Evolutionary conservation across 257 asterid species (phyloP).

Genomic region (Galeopsis tetrahit): DNA sequence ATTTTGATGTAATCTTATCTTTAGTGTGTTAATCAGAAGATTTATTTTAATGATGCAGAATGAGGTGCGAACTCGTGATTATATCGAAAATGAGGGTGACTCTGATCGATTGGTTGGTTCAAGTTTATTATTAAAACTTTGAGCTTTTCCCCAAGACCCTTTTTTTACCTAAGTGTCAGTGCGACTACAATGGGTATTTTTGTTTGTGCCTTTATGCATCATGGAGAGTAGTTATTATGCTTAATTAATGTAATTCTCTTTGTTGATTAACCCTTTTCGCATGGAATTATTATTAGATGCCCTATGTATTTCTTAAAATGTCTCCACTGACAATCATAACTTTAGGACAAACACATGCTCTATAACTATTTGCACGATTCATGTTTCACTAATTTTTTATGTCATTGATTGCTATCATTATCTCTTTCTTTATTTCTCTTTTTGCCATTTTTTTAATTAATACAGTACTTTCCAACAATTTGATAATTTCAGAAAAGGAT

Average conservation of each 20-base stretch:
- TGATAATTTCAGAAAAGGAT: slow-evolving; percentile 87
- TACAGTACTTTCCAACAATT: slow-evolving; percentile 82
- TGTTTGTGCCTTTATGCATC: not conserved
- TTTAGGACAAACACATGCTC: not conserved
- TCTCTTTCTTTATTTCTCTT: not conserved
- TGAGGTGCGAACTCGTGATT: no score
- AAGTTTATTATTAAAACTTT: no score
- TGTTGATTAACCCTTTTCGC: not conserved
- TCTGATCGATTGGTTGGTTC: no score
- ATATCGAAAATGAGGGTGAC: no score
- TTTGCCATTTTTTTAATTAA: slow-evolving; percentile 14
- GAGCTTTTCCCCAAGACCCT: no score
- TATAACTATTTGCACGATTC: slow-evolving; percentile 17
- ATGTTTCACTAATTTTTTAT: slow-evolving; percentile 8
- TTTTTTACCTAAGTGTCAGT: no score
- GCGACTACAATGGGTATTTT: not conserved
- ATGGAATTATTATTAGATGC: not conserved
- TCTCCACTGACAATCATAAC: not conserved
- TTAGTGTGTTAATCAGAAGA: no score
- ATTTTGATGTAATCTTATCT: no score
- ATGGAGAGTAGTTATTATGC: slow-evolving; percentile 18
- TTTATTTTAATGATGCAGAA: no score
- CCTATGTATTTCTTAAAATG: not conserved
- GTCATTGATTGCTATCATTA: slow-evolving; percentile 12
- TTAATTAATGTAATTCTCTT: not conserved